Conservation (phyloP, 345 rosid species). For the Zanthoxylum bungeanum region DNA sequence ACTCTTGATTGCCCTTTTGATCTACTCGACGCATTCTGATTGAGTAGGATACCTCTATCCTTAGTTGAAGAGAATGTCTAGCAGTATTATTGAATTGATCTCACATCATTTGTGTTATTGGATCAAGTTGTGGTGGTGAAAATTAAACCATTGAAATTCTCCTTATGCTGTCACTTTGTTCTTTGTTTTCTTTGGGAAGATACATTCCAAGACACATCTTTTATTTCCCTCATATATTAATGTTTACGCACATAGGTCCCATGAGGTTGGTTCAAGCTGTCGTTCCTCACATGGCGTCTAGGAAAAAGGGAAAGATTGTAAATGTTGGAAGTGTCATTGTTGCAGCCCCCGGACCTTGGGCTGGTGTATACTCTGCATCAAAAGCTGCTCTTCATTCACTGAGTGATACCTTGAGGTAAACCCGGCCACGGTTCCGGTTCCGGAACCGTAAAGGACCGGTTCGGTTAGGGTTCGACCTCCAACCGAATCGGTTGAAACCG, state of each 20-base stretch:
- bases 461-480: too few relatives aligned
- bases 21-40: background rate
- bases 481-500: too few relatives aligned
- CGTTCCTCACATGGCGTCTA: slow-evolving; percentile 77
- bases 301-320: slow-evolving; percentile 65
- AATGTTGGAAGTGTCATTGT: slow-evolving; percentile 69
- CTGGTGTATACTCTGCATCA: slow-evolving; percentile 66
- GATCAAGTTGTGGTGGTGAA: background rate
- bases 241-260: slow-evolving; percentile 38
- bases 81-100: background rate
- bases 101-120: background rate
- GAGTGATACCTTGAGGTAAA: slow-evolving; percentile 72
- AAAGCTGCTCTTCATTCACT: slow-evolving; percentile 85
- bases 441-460: too few relatives aligned
- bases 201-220: background rate
- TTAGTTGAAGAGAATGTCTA: background rate
- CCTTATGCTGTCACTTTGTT: background rate
- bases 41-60: background rate
- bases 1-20: background rate
- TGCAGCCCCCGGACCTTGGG: slow-evolving; percentile 60
- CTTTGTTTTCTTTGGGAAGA: background rate
- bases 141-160: background rate
- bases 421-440: too few relatives aligned
- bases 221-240: background rate
- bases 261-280: slow-evolving; percentile 84